These are phyloP conservation scores for Aspergillus persii DNA, from an alignment of 2,329 filamentous ascomycete species.

Conservation along the genomic window DNA sequence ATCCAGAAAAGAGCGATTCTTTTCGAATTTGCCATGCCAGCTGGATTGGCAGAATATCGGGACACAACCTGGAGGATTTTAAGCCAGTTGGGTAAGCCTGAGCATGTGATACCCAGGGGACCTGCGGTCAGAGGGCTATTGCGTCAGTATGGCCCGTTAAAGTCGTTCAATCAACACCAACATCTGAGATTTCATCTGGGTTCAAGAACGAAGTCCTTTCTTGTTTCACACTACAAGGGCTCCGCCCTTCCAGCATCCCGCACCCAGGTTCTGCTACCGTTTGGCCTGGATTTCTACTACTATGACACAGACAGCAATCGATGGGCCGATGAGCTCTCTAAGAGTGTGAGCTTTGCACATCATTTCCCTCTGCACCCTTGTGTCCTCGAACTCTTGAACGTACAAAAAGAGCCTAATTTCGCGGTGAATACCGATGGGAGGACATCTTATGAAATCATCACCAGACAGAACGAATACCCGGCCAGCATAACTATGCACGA, in stretches of 20 bases:
- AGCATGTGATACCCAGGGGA: background rate
- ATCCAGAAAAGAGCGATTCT: background rate
- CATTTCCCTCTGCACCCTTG: background rate
- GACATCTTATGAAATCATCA: background rate
- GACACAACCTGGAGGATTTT: slow-evolving; percentile 1
- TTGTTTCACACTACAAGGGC: background rate
- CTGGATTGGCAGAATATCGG: background rate
- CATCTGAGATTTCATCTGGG: background rate
- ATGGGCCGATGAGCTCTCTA: background rate
- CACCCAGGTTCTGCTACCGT: background rate
- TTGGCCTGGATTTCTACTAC: background rate
- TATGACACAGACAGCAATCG: background rate
- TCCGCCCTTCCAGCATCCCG: background rate
- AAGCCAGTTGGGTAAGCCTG: background rate
- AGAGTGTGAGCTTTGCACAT: background rate
- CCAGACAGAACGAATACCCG: background rate
- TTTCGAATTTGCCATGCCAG: slow-evolving; percentile 1
- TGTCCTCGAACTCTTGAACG: background rate
- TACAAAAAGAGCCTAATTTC: background rate
- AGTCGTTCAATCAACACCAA: background rate
- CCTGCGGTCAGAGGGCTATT: background rate
- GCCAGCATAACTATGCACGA: background rate
- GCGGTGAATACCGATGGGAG: background rate
- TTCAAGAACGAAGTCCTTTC: slow-evolving; percentile 1
- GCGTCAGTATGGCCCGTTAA: background rate